A percentile compares a stretch with the other conserved stretches of the same genome.
These are phyloP conservation scores for Raffaelea arxii DNA, from an alignment of 2,329 filamentous ascomycete species.

Conservation along the genomic window DNA sequence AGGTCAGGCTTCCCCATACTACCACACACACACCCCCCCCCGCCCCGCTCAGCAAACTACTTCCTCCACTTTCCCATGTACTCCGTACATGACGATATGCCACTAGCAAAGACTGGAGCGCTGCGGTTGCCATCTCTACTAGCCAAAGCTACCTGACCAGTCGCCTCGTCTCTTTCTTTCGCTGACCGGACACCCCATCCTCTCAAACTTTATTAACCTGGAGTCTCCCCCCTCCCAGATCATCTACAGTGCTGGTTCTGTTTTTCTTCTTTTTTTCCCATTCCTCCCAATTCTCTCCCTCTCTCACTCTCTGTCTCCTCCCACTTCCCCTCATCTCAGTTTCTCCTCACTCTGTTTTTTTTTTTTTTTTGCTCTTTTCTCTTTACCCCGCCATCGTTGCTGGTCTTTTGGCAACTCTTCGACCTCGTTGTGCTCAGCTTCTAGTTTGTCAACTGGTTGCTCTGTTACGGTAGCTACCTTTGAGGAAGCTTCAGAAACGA, in stretches of 20 bases:
- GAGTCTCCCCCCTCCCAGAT: conserved; percentile 6
- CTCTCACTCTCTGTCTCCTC: background rate
- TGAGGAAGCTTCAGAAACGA: no score
- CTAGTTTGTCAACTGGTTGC: no score
- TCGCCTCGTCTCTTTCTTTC: conserved; percentile 4
- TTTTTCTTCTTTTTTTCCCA: conserved; percentile 4
- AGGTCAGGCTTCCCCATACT: background rate
- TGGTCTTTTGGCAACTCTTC: no score
- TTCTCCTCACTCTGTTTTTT: background rate
- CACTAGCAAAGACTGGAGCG: background rate
- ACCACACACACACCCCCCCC: conserved; percentile 4
- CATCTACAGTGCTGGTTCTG: conserved; percentile 3
- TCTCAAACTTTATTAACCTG: background rate
- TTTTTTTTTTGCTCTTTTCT: no score
- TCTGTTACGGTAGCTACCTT: no score
- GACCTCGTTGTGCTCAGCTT: background rate
- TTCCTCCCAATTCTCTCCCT: background rate
- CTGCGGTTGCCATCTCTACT: background rate
- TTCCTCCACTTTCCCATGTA: conserved; percentile 5
- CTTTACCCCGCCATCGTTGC: no score
- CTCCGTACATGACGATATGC: conserved; percentile 4
- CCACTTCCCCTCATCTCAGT: no score
- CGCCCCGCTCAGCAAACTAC: conserved; percentile 4
- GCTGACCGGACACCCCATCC: conserved; percentile 6
- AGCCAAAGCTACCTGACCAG: conserved; percentile 7